phyloP scores from a whole-genome alignment of 1,139 yeast genomes.

The Casaregolazyma suthepensis region DNA sequence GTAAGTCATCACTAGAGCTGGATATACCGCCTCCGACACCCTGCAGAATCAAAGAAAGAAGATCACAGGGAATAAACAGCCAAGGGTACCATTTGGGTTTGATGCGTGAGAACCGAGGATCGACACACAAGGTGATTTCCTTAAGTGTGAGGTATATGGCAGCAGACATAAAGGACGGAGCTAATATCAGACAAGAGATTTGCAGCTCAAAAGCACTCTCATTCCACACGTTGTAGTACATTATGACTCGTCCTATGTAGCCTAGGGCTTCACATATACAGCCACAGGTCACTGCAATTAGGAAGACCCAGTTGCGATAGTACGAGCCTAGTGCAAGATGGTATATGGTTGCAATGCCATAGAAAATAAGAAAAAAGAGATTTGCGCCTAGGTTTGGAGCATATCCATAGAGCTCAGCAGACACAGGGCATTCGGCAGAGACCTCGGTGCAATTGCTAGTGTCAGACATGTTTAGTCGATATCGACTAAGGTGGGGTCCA shows the following conservation, averaged over 20 bases:
- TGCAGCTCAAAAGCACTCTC: conserved; percentile 33
- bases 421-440: neutral
- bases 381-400: conserved; percentile 44
- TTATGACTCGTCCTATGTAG: neutral
- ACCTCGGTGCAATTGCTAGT: neutral
- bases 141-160: conserved; percentile 77
- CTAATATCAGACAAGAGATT: conserved; percentile 64
- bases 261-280: neutral
- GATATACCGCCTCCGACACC: conserved; percentile 76
- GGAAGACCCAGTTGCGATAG: conserved; percentile 71
- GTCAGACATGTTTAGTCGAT: neutral
- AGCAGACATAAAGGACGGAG: conserved; percentile 87
- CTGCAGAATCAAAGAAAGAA: conserved; percentile 67
- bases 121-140: conserved; percentile 64
- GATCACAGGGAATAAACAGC: conserved; percentile 60
- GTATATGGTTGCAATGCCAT: conserved; percentile 38
- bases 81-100: conserved; percentile 74
- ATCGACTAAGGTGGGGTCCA: too few relatives aligned
- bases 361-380: conserved; percentile 44
- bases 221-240: neutral
- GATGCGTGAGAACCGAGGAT: conserved; percentile 53
- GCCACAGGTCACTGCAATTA: conserved; percentile 34
- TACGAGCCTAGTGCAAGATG: conserved; percentile 40
- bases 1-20: conserved; percentile 22
- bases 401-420: conserved; percentile 35